phyloP scores from a whole-genome alignment of 495 filamentous ascomycete species.

The Lepidopterella palustris region DNA sequence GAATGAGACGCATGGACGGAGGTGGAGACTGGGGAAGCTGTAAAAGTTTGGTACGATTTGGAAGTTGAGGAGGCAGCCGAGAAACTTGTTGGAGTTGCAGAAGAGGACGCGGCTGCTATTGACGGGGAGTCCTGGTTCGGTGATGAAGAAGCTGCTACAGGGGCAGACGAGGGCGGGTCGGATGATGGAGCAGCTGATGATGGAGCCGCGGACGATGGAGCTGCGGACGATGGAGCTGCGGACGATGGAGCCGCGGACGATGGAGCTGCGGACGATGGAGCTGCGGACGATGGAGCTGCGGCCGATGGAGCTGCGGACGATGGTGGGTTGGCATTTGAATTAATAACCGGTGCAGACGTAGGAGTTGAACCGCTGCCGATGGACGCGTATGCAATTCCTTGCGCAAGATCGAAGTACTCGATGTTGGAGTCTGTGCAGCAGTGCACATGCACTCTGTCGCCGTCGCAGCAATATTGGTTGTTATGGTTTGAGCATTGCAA shows the following conservation, averaged over 20 bases:
- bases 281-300: neutral
- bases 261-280: neutral
- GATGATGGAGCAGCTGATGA: neutral
- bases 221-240: neutral
- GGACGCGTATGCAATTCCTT: slow-evolving; percentile 19
- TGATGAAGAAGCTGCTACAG: neutral
- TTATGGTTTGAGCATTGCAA: slow-evolving; percentile 20
- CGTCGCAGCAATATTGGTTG: slow-evolving; percentile 30
- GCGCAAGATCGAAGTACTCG: slow-evolving; percentile 14
- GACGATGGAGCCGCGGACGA: neutral
- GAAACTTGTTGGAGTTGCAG: neutral
- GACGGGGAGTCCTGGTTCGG: neutral
- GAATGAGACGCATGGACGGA: neutral
- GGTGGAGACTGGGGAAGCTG: neutral
- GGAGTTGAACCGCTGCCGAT: slow-evolving; percentile 13
- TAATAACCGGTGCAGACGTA: slow-evolving; percentile 4
- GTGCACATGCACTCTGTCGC: slow-evolving; percentile 14
- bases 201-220: neutral
- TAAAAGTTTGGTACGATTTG: neutral
- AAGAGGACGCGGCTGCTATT: neutral
- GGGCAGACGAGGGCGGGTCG: neutral
- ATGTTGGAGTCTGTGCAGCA: slow-evolving; percentile 16
- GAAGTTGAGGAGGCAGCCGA: neutral
- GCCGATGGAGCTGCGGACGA: neutral
- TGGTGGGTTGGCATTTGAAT: neutral